Percentiles rank a stretch among this genome's conserved stretches.
These are phyloP conservation scores for Gentiana macrophylla DNA, from an alignment of 257 asterid species.

Conservation along the genomic window DNA sequence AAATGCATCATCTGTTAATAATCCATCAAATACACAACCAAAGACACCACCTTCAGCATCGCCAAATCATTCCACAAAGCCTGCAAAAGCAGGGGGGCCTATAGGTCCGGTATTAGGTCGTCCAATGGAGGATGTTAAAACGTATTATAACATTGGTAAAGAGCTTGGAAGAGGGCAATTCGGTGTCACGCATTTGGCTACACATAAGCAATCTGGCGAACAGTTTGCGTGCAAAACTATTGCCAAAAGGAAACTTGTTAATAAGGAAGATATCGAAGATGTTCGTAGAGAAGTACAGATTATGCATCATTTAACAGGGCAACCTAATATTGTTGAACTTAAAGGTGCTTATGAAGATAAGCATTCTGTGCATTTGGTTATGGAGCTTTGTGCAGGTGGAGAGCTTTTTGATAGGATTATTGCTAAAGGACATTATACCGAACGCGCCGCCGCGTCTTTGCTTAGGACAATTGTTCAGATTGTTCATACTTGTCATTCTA, in stretches of 20 bases:
- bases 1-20: not conserved
- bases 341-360: constrained; percentile 89
- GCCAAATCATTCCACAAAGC: constrained; percentile 14
- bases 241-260: constrained; percentile 75
- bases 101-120: constrained; percentile 71
- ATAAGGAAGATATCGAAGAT: constrained; percentile 79
- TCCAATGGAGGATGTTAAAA: constrained; percentile 68
- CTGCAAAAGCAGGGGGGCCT: constrained; percentile 28
- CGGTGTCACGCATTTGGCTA: constrained; percentile 76
- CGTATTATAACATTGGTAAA: constrained; percentile 59
- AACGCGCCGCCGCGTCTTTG: constrained; percentile 77
- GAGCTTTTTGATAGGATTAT: constrained; percentile 90
- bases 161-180: constrained; percentile 89
- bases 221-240: constrained; percentile 80
- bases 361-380: constrained; percentile 73
- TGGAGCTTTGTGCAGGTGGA: constrained; percentile 94
- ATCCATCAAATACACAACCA: constrained; percentile 3
- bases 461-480: constrained; percentile 77
- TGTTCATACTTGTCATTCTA: constrained; percentile 80
- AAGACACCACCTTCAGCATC: constrained; percentile 21
- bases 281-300: constrained; percentile 87
- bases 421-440: constrained; percentile 75
- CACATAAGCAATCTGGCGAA: constrained; percentile 64
- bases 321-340: constrained; percentile 61
- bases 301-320: constrained; percentile 85